These are phyloP conservation scores for Beauveria caledonica DNA, from an alignment of 2,329 filamentous ascomycete species.

Conservation along the genomic window DNA sequence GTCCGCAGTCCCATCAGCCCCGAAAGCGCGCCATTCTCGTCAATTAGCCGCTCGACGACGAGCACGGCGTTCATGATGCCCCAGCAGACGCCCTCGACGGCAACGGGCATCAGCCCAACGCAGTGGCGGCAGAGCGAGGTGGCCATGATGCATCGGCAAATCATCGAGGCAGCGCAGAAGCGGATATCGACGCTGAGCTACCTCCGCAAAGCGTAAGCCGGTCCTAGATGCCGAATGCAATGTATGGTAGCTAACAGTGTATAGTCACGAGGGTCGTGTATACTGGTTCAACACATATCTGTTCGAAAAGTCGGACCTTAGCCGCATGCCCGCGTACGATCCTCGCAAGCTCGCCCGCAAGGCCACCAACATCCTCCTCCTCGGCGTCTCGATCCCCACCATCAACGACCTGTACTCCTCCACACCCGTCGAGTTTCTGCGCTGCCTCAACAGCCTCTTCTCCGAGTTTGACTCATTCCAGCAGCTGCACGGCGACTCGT, in stretches of 20 bases:
- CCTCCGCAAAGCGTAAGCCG: constrained; percentile 74
- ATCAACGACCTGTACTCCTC: constrained; percentile 81
- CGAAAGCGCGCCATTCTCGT: constrained; percentile 35
- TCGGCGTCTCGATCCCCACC: constrained; percentile 83
- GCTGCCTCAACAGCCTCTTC: constrained; percentile 75
- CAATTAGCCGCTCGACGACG: constrained; percentile 31
- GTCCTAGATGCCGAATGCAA: background rate
- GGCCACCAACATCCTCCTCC: constrained; percentile 86
- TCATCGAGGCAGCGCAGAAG: constrained; percentile 84
- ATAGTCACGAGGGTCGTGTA: constrained; percentile 81
- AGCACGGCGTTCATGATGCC: constrained; percentile 24
- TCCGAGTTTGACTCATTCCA: constrained; percentile 93
- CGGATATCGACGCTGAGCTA: constrained; percentile 92
- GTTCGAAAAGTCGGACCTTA: constrained; percentile 74
- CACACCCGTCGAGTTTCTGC: constrained; percentile 76
- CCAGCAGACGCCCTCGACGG: constrained; percentile 16
- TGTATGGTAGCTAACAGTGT: background rate
- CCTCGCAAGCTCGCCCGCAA: constrained; percentile 76
- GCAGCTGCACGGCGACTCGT: constrained; percentile 70
- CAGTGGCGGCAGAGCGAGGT: constrained; percentile 37
- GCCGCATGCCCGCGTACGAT: constrained; percentile 79
- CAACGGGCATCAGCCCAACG: constrained; percentile 13
- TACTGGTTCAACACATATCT: constrained; percentile 99
- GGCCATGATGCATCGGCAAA: constrained; percentile 47
- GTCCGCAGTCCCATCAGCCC: constrained; percentile 19